Conservation (phyloP, 805 yeast species). For the Candida tibetensis region DNA sequence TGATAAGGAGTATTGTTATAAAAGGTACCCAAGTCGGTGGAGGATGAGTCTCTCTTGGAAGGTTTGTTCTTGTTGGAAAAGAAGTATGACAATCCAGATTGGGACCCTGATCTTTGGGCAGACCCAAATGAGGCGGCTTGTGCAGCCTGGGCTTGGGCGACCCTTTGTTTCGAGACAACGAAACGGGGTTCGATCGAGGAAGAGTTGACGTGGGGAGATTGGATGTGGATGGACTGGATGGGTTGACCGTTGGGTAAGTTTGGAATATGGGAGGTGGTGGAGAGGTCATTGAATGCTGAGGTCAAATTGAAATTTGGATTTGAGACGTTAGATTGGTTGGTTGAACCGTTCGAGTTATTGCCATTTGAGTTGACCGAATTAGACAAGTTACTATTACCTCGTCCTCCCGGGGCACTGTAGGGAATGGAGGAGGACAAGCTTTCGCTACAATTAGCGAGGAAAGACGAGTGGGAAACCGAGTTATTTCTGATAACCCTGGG, state of each 20-base stretch:
- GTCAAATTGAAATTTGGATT: constrained; percentile 4
- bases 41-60: constrained; percentile 31
- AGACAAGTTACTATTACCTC: constrained; percentile 19
- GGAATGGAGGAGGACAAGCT: constrained; percentile 62
- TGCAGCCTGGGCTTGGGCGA: constrained; percentile 51
- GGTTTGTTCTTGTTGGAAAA: constrained; percentile 40
- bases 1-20: constrained; percentile 35
- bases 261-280: constrained; percentile 39
- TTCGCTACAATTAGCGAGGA: constrained; percentile 32
- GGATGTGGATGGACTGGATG: constrained; percentile 61
- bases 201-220: constrained; percentile 61
- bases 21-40: constrained; percentile 41
- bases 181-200: constrained; percentile 80
- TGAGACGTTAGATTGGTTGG: constrained; percentile 7
- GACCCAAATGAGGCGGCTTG: constrained; percentile 30
- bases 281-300: constrained; percentile 3
- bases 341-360: constrained; percentile 19
- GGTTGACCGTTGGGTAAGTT: constrained; percentile 55
- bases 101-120: constrained; percentile 40
- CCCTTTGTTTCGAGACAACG: constrained; percentile 75
- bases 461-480: constrained; percentile 40
- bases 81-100: constrained; percentile 49
- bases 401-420: constrained; percentile 70
- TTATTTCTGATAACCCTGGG: constrained; percentile 43
- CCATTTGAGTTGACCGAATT: constrained; percentile 36